A percentile compares a stretch with the other conserved stretches of the same genome.
Evolutionary conservation across 2,329 filamentous ascomycete genomes (phyloP).

Genomic region (Cercospora citrullina): DNA sequence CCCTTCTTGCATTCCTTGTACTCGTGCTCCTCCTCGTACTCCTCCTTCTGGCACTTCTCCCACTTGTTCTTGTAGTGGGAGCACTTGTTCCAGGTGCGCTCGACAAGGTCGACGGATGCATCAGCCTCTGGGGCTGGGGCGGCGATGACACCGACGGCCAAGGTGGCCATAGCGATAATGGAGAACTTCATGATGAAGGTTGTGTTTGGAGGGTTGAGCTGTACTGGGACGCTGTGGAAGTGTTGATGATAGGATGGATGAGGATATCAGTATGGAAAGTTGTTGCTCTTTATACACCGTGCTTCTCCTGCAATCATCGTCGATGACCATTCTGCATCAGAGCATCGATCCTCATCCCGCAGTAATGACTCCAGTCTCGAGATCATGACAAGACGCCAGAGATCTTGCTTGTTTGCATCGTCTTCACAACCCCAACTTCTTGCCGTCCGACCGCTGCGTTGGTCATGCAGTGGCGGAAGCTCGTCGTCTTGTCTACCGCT

Average conservation of each 20-base stretch:
- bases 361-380: not conserved
- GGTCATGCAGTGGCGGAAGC: not conserved
- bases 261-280: not conserved
- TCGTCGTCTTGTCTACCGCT: not conserved
- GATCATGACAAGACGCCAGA: not conserved
- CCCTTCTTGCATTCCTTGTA: conserved; percentile 14
- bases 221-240: not conserved
- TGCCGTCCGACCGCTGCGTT: not conserved
- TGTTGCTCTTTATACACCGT: not conserved
- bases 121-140: conserved; percentile 10
- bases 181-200: conserved; percentile 13
- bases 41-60: conserved; percentile 12
- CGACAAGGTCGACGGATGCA: not conserved
- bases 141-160: conserved; percentile 6
- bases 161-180: conserved; percentile 5
- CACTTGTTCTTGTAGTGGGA: not conserved
- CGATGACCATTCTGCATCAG: not conserved
- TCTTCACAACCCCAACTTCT: not conserved
- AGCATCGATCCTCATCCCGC: not conserved
- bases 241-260: not conserved
- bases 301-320: not conserved
- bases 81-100: conserved; percentile 8
- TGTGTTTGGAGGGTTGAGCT: not conserved
- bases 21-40: conserved; percentile 8
- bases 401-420: not conserved